These are phyloP conservation scores for Parmales sp. DNA, from an alignment of 108 stramenopile genomes.

Conservation along the genomic window DNA sequence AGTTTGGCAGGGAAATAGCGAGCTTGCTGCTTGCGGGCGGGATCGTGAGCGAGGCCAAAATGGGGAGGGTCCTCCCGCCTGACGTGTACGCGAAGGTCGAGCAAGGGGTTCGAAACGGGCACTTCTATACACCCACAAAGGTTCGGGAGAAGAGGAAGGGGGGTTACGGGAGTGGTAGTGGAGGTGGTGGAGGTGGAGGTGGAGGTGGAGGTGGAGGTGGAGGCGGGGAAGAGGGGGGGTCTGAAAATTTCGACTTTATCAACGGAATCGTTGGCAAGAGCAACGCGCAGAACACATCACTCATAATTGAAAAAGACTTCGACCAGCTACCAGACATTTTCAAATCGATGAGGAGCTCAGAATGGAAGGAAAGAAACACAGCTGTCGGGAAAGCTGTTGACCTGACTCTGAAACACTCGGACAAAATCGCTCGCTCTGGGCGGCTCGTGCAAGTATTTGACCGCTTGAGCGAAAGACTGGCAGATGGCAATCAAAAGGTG, in stretches of 20 bases:
- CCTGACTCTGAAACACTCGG: constrained; percentile 4
- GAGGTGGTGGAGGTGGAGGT: background rate
- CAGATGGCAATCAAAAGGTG: constrained; percentile 26
- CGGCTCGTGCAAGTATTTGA: constrained; percentile 21
- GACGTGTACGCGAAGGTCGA: constrained; percentile 13
- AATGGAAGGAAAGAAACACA: background rate
- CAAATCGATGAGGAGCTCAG: background rate
- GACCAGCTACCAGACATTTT: background rate
- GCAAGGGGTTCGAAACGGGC: constrained; percentile 18
- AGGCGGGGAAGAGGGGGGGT: constrained; percentile 20
- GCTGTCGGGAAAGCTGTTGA: background rate
- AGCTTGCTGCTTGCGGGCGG: background rate
- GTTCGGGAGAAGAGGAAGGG: background rate
- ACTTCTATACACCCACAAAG: background rate
- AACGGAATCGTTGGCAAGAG: constrained; percentile 4
- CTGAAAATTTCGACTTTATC: too few species aligned
- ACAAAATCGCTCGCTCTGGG: constrained; percentile 9
- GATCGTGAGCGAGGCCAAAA: background rate
- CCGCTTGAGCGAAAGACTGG: constrained; percentile 18
- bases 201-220: background rate
- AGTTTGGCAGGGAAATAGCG: constrained; percentile 4
- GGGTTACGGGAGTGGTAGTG: background rate
- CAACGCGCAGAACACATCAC: background rate
- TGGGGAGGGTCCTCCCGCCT: constrained; percentile 14
- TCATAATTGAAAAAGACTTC: background rate